phyloP scores from a whole-genome alignment of 257 asterid species.

The Nicotiana tomentosiformis region DNA sequence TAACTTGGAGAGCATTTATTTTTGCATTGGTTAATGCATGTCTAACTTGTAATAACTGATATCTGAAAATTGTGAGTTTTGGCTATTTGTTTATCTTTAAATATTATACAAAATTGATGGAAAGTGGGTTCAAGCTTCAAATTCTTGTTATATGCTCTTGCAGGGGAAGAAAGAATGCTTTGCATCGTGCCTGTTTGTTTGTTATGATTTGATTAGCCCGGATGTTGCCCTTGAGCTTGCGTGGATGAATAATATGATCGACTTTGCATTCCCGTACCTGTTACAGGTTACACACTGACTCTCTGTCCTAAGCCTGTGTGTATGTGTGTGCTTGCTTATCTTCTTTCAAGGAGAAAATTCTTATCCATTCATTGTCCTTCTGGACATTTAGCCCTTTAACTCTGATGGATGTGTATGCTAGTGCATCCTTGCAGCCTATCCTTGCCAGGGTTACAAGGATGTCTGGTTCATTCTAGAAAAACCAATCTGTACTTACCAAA shows the following conservation, averaged over 20 bases:
- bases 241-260: conserved; percentile 93
- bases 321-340: background rate
- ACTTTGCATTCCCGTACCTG: conserved; percentile 94
- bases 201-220: conserved; percentile 85
- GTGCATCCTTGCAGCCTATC: background rate
- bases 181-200: conserved; percentile 94
- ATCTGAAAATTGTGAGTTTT: background rate
- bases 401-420: conserved; percentile 6
- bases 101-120: background rate
- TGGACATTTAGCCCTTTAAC: background rate
- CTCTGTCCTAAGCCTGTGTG: background rate
- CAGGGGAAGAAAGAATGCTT: conserved; percentile 99
- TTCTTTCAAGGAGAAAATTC: background rate
- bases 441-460: background rate
- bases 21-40: background rate
- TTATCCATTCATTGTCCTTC: background rate
- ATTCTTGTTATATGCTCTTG: conserved; percentile 11
- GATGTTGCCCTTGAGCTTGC: conserved; percentile 98
- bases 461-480: background rate
- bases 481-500: background rate
- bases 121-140: background rate
- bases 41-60: background rate
- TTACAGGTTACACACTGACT: conserved; percentile 60
- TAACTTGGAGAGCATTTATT: background rate
- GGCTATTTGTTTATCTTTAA: background rate